A percentile compares a stretch with the other conserved stretches of the same genome.
Conservation (phyloP, 2,329 filamentous ascomycete genomes). For the Colletotrichum gigasporum region DNA sequence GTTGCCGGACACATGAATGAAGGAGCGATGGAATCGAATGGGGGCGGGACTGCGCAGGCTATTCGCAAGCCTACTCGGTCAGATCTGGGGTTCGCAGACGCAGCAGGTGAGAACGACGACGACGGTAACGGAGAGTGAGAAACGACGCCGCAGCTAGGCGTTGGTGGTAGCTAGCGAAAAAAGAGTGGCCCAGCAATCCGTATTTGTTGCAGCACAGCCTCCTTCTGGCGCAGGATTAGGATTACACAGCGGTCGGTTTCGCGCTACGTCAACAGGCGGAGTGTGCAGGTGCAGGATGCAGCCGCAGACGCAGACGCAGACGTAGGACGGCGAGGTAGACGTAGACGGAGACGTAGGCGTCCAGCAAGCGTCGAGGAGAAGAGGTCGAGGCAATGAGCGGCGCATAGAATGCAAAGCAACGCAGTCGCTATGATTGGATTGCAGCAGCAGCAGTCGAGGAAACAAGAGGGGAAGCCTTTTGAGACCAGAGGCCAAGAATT, state of each 20-base stretch:
- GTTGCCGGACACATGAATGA: constrained; percentile 22
- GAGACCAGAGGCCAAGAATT: constrained; percentile 14
- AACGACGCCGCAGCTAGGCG: constrained; percentile 14
- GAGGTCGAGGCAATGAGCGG: too few species aligned
- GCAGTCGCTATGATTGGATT: constrained; percentile 30
- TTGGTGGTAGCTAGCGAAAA: constrained; percentile 25
- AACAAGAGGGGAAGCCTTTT: neutral
- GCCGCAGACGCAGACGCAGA: neutral
- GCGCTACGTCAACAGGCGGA: constrained; percentile 30
- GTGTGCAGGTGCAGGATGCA: constrained; percentile 2
- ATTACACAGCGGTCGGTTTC: constrained; percentile 29
- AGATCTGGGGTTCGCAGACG: neutral
- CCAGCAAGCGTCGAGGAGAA: too few species aligned
- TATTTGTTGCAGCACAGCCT: constrained; percentile 39
- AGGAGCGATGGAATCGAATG: constrained; percentile 20
- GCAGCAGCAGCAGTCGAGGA: constrained; percentile 11
- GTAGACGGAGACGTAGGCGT: neutral
- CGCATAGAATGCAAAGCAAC: constrained; percentile 21
- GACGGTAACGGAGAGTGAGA: constrained; percentile 1
- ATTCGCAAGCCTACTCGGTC: constrained; percentile 23
- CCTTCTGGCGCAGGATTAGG: constrained; percentile 36
- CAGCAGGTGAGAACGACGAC: constrained; percentile 10
- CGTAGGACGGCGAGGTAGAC: neutral
- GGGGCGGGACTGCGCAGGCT: neutral
- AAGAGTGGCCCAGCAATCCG: constrained; percentile 31